Percentiles rank a stretch among this genome's conserved stretches.
These are phyloP conservation scores for Fusarium mangiferae DNA, from an alignment of 2,329 filamentous ascomycete genomes.

Conservation along the genomic window DNA sequence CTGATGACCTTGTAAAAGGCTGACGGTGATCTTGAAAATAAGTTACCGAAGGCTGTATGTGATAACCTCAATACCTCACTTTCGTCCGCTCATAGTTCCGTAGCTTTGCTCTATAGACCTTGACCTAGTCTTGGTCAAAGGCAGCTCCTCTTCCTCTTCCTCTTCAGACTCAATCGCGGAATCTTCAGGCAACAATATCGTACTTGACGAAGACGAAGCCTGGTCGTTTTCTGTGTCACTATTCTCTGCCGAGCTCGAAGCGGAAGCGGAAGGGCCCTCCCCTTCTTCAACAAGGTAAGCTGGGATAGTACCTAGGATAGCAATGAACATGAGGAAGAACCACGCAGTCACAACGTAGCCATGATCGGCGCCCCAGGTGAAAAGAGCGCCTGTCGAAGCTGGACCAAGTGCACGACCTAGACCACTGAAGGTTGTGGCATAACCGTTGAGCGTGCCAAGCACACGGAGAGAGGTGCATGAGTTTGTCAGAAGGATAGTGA, in stretches of 20 bases:
- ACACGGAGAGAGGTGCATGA: conserved; percentile 77
- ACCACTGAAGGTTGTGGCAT: conserved; percentile 85
- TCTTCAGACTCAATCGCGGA: conserved; percentile 35
- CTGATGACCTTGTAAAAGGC: background rate
- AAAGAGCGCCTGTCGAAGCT: conserved; percentile 75
- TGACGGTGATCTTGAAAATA: background rate
- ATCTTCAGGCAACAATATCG: conserved; percentile 34
- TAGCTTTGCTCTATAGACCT: conserved; percentile 17
- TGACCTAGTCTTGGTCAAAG: conserved; percentile 21
- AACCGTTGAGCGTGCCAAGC: conserved; percentile 89
- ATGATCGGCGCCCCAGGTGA: conserved; percentile 78
- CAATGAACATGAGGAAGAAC: conserved; percentile 77
- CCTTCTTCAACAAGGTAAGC: conserved; percentile 80
- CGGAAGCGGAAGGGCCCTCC: conserved; percentile 66
- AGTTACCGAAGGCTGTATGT: background rate
- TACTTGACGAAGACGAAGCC: conserved; percentile 26
- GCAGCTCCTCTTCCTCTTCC: conserved; percentile 34
- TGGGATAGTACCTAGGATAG: conserved; percentile 74
- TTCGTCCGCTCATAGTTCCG: conserved; percentile 31
- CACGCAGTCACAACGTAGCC: conserved; percentile 84
- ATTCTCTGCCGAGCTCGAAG: conserved; percentile 48
- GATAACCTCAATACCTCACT: background rate
- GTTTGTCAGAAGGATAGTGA: conserved; percentile 91
- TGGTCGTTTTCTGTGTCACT: conserved; percentile 44
- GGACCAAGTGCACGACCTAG: conserved; percentile 84